Evolutionary conservation across 2,329 filamentous ascomycete genomes (phyloP).

Genomic region (Stagonosporopsis vannaccii): DNA sequence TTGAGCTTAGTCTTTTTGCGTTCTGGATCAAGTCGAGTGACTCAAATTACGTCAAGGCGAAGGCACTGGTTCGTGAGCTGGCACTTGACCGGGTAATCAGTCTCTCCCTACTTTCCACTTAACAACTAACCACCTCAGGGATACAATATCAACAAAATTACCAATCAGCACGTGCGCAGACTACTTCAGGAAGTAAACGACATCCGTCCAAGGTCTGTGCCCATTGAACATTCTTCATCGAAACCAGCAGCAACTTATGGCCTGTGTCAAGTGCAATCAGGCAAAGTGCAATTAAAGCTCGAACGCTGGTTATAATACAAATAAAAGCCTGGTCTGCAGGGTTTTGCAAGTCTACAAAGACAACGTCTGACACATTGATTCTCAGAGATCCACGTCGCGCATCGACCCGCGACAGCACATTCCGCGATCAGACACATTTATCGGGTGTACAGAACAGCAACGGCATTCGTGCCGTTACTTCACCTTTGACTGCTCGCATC

Average conservation of each 20-base stretch:
- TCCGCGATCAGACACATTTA: conserved; percentile 2
- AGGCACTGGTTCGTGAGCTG: conserved; percentile 38
- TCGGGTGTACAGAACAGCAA: background rate
- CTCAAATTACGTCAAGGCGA: conserved; percentile 34
- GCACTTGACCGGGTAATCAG: conserved; percentile 32
- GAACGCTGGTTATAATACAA: background rate
- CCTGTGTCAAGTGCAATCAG: background rate
- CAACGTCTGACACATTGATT: conserved; percentile 3
- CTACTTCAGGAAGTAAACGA: conserved; percentile 19
- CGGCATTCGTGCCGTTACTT: background rate
- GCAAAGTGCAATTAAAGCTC: background rate
- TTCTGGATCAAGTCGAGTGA: conserved; percentile 34
- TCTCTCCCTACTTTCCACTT: background rate
- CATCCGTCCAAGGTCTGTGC: conserved; percentile 21
- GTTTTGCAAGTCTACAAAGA: background rate
- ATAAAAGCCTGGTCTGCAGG: background rate
- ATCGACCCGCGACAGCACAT: background rate
- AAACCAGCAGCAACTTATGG: background rate
- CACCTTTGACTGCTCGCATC: conserved; percentile 3
- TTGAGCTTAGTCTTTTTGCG: conserved; percentile 32
- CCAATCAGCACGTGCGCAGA: conserved; percentile 22
- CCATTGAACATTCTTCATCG: background rate
- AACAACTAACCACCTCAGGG: conserved; percentile 16
- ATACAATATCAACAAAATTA: conserved; percentile 29
- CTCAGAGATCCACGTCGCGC: conserved; percentile 6